Evolutionary conservation across 192 early-diverging fungal genomes (phyloP).

Genomic region (Coemansia reversa): DNA sequence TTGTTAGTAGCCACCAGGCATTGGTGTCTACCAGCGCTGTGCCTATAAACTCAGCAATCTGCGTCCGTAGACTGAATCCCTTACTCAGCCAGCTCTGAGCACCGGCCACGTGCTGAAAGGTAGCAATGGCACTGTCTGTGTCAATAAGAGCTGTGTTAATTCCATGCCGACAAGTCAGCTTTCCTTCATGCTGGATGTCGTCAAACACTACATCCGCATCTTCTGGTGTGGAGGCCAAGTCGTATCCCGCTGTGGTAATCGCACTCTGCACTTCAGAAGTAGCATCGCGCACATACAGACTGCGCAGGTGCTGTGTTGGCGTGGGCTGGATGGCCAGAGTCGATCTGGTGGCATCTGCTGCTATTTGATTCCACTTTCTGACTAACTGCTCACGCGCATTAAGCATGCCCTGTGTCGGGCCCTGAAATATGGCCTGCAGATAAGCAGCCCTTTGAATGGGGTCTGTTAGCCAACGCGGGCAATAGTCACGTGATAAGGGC

Average conservation of each 20-base stretch:
- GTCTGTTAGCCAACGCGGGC: constrained; percentile 59
- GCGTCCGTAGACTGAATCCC: constrained; percentile 38
- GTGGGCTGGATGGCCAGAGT: constrained; percentile 7
- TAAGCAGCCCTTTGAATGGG: constrained; percentile 56
- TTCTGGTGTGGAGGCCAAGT: constrained; percentile 7
- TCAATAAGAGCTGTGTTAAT: constrained; percentile 34
- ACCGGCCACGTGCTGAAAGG: constrained; percentile 39
- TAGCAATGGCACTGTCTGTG: constrained; percentile 23
- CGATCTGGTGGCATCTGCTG: constrained; percentile 13
- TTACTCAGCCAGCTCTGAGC: constrained; percentile 36
- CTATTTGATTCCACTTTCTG: constrained; percentile 21
- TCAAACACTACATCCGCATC: constrained; percentile 45
- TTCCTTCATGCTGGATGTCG: constrained; percentile 10
- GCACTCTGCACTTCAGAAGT: constrained; percentile 8
- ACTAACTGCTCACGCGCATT: constrained; percentile 31
- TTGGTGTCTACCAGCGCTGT: constrained; percentile 38
- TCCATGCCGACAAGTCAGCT: constrained; percentile 31
- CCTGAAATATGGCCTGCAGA: constrained; percentile 49
- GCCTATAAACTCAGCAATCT: constrained; percentile 48
- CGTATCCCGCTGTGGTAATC: constrained; percentile 18
- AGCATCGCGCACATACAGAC: constrained; percentile 28
- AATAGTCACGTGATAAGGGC: constrained; percentile 58
- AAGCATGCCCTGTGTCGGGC: constrained; percentile 37
- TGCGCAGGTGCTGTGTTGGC: constrained; percentile 5
- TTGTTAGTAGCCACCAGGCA: constrained; percentile 47